Percentiles rank a stretch among this genome's conserved stretches.
Evolutionary conservation across 78 protist genomes (phyloP).

Genomic region (Cavenderia fasciculata): DNA sequence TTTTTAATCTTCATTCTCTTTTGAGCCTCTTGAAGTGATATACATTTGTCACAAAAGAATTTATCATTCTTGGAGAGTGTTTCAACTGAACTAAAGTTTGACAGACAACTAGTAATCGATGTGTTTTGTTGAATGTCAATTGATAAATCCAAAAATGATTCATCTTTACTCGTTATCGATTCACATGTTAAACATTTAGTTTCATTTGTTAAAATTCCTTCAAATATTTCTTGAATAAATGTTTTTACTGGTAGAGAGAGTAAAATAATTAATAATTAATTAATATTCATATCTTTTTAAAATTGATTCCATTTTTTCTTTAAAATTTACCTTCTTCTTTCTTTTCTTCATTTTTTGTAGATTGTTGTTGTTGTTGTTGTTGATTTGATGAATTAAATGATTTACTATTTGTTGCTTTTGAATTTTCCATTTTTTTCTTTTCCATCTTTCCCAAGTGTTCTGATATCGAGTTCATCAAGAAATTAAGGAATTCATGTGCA

Average conservation of each 20-base stretch:
- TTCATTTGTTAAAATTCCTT: conserved; percentile 91
- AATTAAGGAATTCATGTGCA: conserved; percentile 95
- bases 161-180: conserved; percentile 86
- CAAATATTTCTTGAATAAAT: conserved; percentile 92
- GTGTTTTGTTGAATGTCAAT: conserved; percentile 89
- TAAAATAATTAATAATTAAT: background rate
- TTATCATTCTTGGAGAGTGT: conserved; percentile 81
- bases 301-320: background rate
- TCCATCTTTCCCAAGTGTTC: conserved; percentile 78
- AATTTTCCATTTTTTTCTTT: background rate
- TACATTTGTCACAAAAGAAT: conserved; percentile 94
- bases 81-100: conserved; percentile 85
- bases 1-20: conserved; percentile 87
- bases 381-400: background rate
- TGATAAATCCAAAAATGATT: conserved; percentile 90
- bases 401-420: background rate
- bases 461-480: conserved; percentile 84
- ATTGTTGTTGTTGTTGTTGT: background rate
- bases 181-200: conserved; percentile 94
- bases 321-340: background rate
- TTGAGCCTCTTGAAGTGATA: conserved; percentile 92
- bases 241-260: conserved; percentile 50
- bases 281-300: background rate
- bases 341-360: background rate
- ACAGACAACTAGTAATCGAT: conserved; percentile 84